Evolutionary conservation across 352 stramenopile genomes (phyloP).

Genomic region (Pythium vanterpoolii): DNA sequence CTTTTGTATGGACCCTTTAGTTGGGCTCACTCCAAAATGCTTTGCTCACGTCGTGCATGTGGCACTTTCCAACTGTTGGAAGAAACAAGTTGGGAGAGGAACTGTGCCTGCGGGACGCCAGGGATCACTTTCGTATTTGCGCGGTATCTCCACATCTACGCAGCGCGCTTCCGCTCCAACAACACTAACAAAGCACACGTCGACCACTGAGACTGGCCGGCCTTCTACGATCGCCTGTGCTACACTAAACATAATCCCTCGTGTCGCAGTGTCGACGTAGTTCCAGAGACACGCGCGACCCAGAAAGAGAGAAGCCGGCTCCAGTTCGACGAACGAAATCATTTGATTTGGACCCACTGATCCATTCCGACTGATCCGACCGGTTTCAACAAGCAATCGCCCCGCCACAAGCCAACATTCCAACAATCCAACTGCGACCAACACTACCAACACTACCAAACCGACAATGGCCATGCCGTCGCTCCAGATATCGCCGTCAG

Average conservation of each 20-base stretch:
- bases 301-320: constrained; percentile 1
- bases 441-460: constrained; percentile 28
- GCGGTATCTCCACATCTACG: not conserved
- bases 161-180: not conserved
- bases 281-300: constrained; percentile 12
- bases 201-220: too few relatives aligned
- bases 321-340: not conserved
- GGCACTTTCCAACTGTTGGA: constrained; percentile 14
- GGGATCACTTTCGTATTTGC: constrained; percentile 7
- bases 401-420: too few relatives aligned
- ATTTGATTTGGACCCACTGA: too few relatives aligned
- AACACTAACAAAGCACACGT: too few relatives aligned
- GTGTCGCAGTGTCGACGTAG: constrained; percentile 10
- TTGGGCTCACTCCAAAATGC: not conserved
- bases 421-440: constrained; percentile 2
- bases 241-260: too few relatives aligned
- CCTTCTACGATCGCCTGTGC: too few relatives aligned
- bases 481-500: constrained; percentile 22
- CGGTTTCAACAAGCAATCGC: too few relatives aligned
- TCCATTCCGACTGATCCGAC: too few relatives aligned
- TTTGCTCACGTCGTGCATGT: not conserved
- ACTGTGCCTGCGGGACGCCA: not conserved
- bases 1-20: constrained; percentile 8
- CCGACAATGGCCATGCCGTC: constrained; percentile 9
- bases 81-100: constrained; percentile 1